These are phyloP conservation scores for Talaromyces adpressus DNA, from an alignment of 495 filamentous ascomycete genomes.

Conservation along the genomic window DNA sequence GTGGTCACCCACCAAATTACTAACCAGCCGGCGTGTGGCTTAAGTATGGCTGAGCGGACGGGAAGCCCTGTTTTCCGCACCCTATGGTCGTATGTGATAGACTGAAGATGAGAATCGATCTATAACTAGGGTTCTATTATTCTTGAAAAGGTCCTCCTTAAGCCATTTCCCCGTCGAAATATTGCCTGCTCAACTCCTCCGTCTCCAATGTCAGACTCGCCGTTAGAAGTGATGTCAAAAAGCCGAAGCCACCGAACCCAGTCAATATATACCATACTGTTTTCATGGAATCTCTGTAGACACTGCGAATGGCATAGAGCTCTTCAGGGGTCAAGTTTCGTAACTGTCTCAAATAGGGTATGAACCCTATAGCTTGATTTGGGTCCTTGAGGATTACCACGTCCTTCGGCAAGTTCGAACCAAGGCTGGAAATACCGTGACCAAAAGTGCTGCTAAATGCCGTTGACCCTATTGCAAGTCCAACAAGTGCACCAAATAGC, in stretches of 20 bases:
- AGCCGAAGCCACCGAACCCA: background rate
- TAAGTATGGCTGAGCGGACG: slow-evolving; percentile 14
- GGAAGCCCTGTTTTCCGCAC: slow-evolving; percentile 13
- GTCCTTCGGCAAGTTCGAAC: background rate
- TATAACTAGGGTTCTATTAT: too few species aligned
- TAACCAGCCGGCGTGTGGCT: slow-evolving; percentile 3
- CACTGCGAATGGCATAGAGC: background rate
- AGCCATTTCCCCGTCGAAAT: background rate
- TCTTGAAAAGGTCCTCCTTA: background rate
- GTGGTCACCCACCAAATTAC: slow-evolving; percentile 9
- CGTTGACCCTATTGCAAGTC: background rate
- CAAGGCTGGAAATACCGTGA: background rate
- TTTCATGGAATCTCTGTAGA: background rate
- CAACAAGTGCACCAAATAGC: background rate
- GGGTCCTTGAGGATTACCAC: background rate
- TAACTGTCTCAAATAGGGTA: background rate
- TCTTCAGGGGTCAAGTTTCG: background rate
- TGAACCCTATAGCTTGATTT: background rate
- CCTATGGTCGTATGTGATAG: slow-evolving; percentile 8
- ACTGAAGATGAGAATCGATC: too few species aligned
- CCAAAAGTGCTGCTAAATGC: background rate
- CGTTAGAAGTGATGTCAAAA: background rate
- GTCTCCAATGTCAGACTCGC: background rate
- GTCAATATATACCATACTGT: background rate
- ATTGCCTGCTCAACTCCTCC: background rate